These are phyloP conservation scores for Amanita fuliginea DNA, from an alignment of 768 basidiomycete species.

Conservation along the genomic window DNA sequence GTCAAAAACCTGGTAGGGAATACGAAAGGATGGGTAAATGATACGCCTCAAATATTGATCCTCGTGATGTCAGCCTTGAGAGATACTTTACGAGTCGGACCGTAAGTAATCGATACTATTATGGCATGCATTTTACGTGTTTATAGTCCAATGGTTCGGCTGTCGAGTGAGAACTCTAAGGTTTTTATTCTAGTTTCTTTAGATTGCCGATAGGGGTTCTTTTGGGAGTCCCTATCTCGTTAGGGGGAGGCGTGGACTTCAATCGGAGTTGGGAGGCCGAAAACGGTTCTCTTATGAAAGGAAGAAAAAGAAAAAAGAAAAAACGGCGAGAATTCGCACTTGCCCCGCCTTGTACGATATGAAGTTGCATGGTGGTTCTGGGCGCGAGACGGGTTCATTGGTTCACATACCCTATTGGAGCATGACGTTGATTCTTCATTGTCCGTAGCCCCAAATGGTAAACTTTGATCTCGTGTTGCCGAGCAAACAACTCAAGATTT, in stretches of 20 bases:
- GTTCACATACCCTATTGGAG: neutral
- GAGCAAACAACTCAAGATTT: constrained; percentile 4
- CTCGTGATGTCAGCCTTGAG: neutral
- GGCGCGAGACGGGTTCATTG: neutral
- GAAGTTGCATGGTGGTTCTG: constrained; percentile 1
- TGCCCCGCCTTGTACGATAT: neutral
- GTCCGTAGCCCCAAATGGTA: constrained; percentile 2
- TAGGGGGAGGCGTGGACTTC: neutral
- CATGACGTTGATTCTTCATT: constrained; percentile 4
- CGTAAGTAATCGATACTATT: neutral
- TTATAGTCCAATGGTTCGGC: neutral
- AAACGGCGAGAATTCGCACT: neutral
- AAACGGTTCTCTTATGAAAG: neutral
- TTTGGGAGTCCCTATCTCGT: neutral
- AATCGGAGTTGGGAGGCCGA: neutral
- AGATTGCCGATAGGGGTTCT: constrained; percentile 6
- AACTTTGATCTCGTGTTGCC: constrained; percentile 5
- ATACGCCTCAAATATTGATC: neutral
- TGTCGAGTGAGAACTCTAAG: neutral
- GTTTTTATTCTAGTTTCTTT: constrained; percentile 4
- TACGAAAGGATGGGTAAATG: neutral
- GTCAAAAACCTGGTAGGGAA: neutral
- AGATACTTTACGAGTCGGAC: neutral
- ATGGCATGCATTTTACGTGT: constrained; percentile 8
- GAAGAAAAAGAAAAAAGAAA: no score